Base-by-base conservation (phyloP, 768 basidiomycete genomes). In the Tricholoma flavovirens region DNA sequence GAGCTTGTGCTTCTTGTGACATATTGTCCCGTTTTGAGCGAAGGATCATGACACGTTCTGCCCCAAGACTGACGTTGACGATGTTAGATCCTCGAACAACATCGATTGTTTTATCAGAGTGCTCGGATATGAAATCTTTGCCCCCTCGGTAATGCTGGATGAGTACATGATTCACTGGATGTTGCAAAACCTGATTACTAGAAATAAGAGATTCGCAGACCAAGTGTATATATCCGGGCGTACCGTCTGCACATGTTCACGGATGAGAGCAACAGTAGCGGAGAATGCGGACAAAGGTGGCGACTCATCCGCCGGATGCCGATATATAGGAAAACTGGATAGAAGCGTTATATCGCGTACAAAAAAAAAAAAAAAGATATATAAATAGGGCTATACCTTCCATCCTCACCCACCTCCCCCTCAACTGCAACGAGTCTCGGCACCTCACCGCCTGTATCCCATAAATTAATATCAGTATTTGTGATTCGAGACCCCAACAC, bases 31-130 rank as follows among this genome's bases (percentile, higher is more conserved):
- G 53, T 80, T 90, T 90, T 49, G 77, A 66, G 22, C 83, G 79
- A n/a, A 92, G 76, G 0, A 81, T 85, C 88, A 92, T 91, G 15
- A 78, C 72, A 32, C 90, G 81, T 67, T 86, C 83, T 1, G 90
- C 88, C 5, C 90, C 90, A 12, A 92, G 74, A 62, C 86, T 88
- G 59, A 92, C 85, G 57, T 93, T 93, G 57, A 89, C 87, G 59
- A 92, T 86, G 53, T 75, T 83, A 6, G 88, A 87, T 30, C 83
- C 85, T 12, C 77, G 81, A 4, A 86, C 82, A 60, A 93, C 80
- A 66, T 93, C 90, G 61, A 92, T 80, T 5, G 90, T 93, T 71
- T 93, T 93, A 69, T 93, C 90, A 0, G 87, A 88, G 67, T 93
- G 90, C 62, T 91, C 89, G 0, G 89, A 90, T 59, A 92, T 92